Evolutionary conservation across 2,329 filamentous ascomycete species (phyloP).

Genomic region (Aspergillus fijiensis): DNA sequence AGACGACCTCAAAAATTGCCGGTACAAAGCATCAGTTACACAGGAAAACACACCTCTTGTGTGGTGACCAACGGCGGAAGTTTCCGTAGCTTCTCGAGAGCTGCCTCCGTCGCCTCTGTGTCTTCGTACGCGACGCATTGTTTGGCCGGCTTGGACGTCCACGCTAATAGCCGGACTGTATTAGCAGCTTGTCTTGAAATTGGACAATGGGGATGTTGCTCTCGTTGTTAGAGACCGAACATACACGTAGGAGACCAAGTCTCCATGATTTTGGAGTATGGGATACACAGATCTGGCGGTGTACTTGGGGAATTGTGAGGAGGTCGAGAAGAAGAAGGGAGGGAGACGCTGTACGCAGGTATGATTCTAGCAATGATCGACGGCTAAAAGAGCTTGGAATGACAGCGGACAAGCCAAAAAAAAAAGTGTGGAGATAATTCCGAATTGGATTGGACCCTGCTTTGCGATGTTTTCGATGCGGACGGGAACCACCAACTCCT

Average conservation of each 20-base stretch:
- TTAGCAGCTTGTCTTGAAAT: background rate
- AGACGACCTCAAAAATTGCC: too few species aligned
- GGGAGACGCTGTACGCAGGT: too few species aligned
- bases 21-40: background rate
- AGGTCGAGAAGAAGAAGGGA: too few species aligned
- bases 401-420: too few species aligned
- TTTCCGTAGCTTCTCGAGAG: conserved; percentile 44
- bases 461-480: too few species aligned
- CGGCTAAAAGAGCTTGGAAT: too few species aligned
- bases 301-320: background rate
- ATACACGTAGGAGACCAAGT: conserved; percentile 21
- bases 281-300: background rate
- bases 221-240: background rate
- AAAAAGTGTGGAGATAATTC: too few species aligned
- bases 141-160: conserved; percentile 27
- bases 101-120: conserved; percentile 37
- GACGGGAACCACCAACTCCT: too few species aligned
- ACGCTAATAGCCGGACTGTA: conserved; percentile 11
- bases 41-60: conserved; percentile 36
- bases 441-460: too few species aligned
- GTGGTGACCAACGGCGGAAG: conserved; percentile 50
- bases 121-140: conserved; percentile 44
- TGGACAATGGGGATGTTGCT: too few species aligned
- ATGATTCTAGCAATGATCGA: too few species aligned
- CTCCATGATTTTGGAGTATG: conserved; percentile 5